Base-by-base conservation (phyloP, 768 basidiomycete species). In the Psilocybe sp. region DNA sequence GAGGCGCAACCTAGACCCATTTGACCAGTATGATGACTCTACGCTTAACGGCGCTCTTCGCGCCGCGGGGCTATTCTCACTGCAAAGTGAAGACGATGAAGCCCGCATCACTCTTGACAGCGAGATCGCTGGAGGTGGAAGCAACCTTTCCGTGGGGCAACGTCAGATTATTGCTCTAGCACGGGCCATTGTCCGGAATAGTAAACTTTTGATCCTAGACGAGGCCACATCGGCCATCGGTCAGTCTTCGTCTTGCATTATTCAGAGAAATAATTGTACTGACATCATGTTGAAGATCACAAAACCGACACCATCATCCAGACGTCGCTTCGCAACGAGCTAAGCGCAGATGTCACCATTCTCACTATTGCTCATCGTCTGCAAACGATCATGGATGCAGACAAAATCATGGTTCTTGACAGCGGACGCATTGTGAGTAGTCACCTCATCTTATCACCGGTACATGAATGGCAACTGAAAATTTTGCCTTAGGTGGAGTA, bases 71-170 rank as follows among this genome's bases (percentile, higher is more conserved):
- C 54, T 73, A 3, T 67, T 66, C 41, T 60, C 76, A 9, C 53
- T 71, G 28, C 64, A 73, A 57, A 58, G 50, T 36, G 67, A 68
- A 59, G 66, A 77, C 67, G 48, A 77, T 70, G 61, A 80, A 77
- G 48, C 78, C 68, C 40, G 71, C 71, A 64, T 77, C 36, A 71
- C 68, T 10, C 63, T 81, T 15, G 76, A 80, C 38, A 75, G 66
- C 16, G 49, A 58, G 10, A 67, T 80, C 35, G 57, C 70, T 34
- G 69, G 68, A 2, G 85, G 85, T 5, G 87, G 87, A 7, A 64
- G 74, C 16, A 89, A 89, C 61, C 79, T 89, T 56, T 86, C 84
- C 1, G 81, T 85, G 35, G 88, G 88, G 15, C 87, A 89, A 59
- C 65, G 87, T 10, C 88, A 91, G 55, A 74, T 85, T 40, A 75